A percentile compares a stretch with the other conserved stretches of the same genome.
Conservation (phyloP, 768 basidiomycete species). For the Neoboletus subvelutipes region DNA sequence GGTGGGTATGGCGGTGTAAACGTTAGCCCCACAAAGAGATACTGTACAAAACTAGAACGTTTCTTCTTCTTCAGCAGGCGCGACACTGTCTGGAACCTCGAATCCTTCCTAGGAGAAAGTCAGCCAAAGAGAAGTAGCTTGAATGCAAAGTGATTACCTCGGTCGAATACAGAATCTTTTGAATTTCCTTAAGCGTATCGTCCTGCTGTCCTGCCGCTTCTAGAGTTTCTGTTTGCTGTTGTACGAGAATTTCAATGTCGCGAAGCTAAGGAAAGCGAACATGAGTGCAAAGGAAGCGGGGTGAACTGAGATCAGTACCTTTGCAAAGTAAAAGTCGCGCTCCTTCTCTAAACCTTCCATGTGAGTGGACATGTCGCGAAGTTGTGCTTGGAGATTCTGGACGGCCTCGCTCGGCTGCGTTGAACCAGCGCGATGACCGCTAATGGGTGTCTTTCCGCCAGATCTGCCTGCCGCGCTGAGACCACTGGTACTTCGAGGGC, state of each 20-base stretch:
- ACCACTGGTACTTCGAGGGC: slow-evolving; percentile 40
- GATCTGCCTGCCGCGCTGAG: slow-evolving; percentile 43
- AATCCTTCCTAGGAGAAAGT: slow-evolving; percentile 73
- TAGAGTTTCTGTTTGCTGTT: slow-evolving; percentile 67
- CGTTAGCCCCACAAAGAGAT: slow-evolving; percentile 5
- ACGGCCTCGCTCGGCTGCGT: slow-evolving; percentile 68
- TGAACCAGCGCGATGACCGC: slow-evolving; percentile 65
- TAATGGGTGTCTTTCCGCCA: slow-evolving; percentile 71
- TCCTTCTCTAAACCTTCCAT: slow-evolving; percentile 95
- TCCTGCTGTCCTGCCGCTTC: slow-evolving; percentile 60
- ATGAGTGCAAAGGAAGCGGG: slow-evolving; percentile 6
- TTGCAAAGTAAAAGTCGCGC: slow-evolving; percentile 97
- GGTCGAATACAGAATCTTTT: slow-evolving; percentile 91
- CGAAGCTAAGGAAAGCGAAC: slow-evolving; percentile 62
- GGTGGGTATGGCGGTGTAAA: slow-evolving; percentile 10
- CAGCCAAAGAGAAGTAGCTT: slow-evolving; percentile 2
- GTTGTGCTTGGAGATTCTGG: slow-evolving; percentile 67
- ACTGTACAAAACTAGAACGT: slow-evolving; percentile 51
- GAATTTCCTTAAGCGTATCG: slow-evolving; percentile 69
- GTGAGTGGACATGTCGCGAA: slow-evolving; percentile 77
- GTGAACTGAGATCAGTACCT: slow-evolving; percentile 50
- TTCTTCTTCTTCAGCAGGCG: slow-evolving; percentile 73
- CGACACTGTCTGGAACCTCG: slow-evolving; percentile 74
- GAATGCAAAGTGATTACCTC: slow-evolving; percentile 58
- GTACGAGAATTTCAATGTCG: slow-evolving; percentile 93